Percentiles rank a stretch among this genome's conserved stretches.
Conservation (phyloP, 2,329 filamentous ascomycete genomes). For the Xylariaceae sp. region DNA sequence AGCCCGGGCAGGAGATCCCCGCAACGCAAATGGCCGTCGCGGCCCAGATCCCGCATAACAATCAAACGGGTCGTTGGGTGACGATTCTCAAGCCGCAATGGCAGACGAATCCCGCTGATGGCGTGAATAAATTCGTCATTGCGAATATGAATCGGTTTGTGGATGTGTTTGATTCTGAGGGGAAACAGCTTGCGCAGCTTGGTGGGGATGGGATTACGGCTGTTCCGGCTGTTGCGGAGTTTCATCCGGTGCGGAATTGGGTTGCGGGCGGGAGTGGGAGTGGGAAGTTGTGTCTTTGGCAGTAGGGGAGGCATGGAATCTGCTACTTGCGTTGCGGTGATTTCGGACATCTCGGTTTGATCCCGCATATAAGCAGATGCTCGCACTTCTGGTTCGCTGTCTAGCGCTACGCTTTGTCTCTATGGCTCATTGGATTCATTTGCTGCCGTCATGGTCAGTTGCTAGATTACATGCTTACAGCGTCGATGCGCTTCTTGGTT, state of each 20-base stretch:
- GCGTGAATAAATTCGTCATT: constrained; percentile 81
- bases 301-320: constrained; percentile 40
- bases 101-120: constrained; percentile 73
- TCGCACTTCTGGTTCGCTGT: too few relatives aligned
- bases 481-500: too few relatives aligned
- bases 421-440: too few relatives aligned
- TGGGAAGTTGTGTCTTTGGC: constrained; percentile 90
- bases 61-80: constrained; percentile 92
- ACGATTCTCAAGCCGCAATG: constrained; percentile 80
- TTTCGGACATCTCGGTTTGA: too few relatives aligned
- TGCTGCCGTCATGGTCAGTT: too few relatives aligned
- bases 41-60: constrained; percentile 74
- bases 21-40: constrained; percentile 63
- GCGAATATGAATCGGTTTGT: constrained; percentile 98
- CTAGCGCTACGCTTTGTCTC: too few relatives aligned
- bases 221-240: constrained; percentile 86
- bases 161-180: constrained; percentile 77
- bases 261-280: constrained; percentile 86
- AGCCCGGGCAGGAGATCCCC: constrained; percentile 50
- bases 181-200: constrained; percentile 82
- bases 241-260: constrained; percentile 86
- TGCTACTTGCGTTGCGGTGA: too few relatives aligned
- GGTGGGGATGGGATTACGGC: constrained; percentile 88
- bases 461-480: too few relatives aligned
- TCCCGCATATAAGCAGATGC: too few relatives aligned